Evolutionary conservation across 805 yeast species (phyloP).

Genomic region (Wickerhamia fluorescens): DNA sequence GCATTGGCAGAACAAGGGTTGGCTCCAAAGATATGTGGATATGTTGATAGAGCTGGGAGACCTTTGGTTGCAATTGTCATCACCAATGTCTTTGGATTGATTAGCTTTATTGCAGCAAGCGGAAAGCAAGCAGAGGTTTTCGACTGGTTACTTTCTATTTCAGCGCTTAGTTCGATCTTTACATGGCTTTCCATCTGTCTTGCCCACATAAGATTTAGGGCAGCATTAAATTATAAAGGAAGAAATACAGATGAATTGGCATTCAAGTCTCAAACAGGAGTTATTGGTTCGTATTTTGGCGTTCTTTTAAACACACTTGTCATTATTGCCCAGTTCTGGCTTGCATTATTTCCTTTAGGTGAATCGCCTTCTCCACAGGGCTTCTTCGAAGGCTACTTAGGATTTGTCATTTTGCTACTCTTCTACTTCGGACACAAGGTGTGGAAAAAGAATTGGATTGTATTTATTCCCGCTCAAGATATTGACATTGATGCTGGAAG

Average conservation of each 20-base stretch:
- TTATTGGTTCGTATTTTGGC: conserved; percentile 19
- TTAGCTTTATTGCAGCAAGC: conserved; percentile 51
- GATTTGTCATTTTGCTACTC: conserved; percentile 17
- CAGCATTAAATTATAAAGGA: conserved; percentile 16
- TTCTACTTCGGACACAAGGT: conserved; percentile 20
- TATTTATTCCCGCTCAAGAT: conserved; percentile 14
- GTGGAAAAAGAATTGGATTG: conserved; percentile 21
- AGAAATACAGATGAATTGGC: conserved; percentile 17
- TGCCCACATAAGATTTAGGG: conserved; percentile 21
- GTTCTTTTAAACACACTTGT: conserved; percentile 15
- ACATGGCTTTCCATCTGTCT: conserved; percentile 22
- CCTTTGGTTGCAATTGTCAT: conserved; percentile 53
- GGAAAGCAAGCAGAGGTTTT: conserved; percentile 15
- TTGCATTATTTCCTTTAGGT: conserved; percentile 20
- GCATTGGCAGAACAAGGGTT: conserved; percentile 59
- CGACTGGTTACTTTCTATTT: conserved; percentile 21
- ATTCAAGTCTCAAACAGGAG: conserved; percentile 17
- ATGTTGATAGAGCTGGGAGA: conserved; percentile 61
- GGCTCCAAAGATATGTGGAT: conserved; percentile 51
- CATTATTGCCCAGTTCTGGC: conserved; percentile 21
- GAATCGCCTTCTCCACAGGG: conserved; percentile 14
- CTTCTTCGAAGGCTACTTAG: conserved; percentile 19
- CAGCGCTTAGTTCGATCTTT: conserved; percentile 20
- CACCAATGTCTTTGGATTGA: conserved; percentile 49
- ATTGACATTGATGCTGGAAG: conserved; percentile 23